Evolutionary conservation across 2,329 filamentous ascomycete genomes (phyloP).

Genomic region (Ophiostoma ulmi): DNA sequence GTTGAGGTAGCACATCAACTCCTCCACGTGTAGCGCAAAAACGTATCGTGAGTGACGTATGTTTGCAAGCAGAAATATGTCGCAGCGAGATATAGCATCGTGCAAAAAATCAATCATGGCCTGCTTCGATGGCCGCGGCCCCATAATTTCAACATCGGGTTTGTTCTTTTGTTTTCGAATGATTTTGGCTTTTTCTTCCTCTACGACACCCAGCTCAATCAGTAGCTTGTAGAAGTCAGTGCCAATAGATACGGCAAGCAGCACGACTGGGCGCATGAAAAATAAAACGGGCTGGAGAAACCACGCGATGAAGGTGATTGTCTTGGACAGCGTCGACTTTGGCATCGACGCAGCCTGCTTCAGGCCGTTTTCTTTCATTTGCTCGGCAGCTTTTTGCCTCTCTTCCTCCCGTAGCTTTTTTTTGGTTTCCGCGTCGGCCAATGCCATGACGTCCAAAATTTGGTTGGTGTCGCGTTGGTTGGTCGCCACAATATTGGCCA

Average conservation of each 20-base stretch:
- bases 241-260: neutral
- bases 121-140: neutral
- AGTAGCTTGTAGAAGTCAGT: neutral
- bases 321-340: neutral
- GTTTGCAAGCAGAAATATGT: constrained; percentile 37
- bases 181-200: neutral
- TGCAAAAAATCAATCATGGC: constrained; percentile 33
- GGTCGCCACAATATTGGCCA: constrained; percentile 35
- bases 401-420: neutral
- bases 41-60: constrained; percentile 42
- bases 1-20: constrained; percentile 46
- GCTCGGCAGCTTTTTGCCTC: neutral
- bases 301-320: neutral
- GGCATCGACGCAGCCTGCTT: neutral
- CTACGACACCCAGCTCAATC: neutral
- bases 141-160: neutral
- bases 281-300: neutral
- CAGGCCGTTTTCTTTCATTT: neutral
- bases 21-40: constrained; percentile 47
- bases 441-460: neutral
- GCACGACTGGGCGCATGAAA: neutral
- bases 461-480: neutral
- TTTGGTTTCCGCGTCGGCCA: constrained; percentile 9
- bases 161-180: neutral
- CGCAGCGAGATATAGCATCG: constrained; percentile 40